phyloP scores from a whole-genome alignment of 257 asterid genomes.

The Gentiana straminea region DNA sequence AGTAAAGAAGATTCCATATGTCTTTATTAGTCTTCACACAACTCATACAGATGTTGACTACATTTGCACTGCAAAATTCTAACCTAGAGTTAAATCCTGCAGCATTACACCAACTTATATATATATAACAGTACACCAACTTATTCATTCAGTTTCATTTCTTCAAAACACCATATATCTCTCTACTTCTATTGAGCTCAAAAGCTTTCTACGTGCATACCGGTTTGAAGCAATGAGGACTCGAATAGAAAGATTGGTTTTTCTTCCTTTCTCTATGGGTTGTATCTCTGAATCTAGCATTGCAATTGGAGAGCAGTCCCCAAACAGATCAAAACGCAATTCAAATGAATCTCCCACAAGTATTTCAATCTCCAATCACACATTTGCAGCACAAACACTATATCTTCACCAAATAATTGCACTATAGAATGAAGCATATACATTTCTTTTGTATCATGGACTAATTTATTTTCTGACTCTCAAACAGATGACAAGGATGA shows the following conservation, averaged over 20 bases:
- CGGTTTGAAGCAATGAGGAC: conserved; percentile 33
- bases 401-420: neutral
- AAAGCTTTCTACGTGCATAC: neutral
- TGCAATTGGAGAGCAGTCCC: conserved; percentile 41
- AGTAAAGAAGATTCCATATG: no score
- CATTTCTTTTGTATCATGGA: neutral
- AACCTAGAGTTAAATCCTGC: conserved; percentile 42
- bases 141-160: conserved; percentile 17
- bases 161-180: conserved; percentile 20
- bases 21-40: no score
- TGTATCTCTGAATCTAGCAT: conserved; percentile 73
- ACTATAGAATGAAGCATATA: neutral
- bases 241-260: conserved; percentile 46
- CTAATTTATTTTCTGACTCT: conserved; percentile 15
- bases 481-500: conserved; percentile 22
- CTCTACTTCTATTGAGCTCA: neutral
- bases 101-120: neutral
- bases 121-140: conserved; percentile 12
- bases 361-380: conserved; percentile 16
- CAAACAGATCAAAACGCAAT: conserved; percentile 35
- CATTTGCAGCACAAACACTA: neutral
- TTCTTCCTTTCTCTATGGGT: conserved; percentile 58
- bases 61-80: conserved; percentile 20
- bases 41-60: no score
- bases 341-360: conserved; percentile 39